These are phyloP conservation scores for Aspergillus taichungensis DNA, from an alignment of 495 filamentous ascomycete species.

Conservation along the genomic window DNA sequence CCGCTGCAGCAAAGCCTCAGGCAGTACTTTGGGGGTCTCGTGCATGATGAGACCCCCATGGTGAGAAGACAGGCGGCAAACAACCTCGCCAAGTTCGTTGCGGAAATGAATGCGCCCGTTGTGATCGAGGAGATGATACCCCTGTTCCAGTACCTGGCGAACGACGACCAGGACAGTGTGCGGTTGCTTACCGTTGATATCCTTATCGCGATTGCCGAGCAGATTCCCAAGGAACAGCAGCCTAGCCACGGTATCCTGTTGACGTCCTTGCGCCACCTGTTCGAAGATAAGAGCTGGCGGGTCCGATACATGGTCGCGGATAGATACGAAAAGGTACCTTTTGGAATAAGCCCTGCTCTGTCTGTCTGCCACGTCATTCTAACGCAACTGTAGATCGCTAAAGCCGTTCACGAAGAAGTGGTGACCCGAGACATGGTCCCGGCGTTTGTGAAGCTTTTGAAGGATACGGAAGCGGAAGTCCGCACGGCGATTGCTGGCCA, in stretches of 20 bases:
- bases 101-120: conserved; percentile 81
- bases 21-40: conserved; percentile 81
- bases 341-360: conserved; percentile 4
- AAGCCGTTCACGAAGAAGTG: conserved; percentile 96
- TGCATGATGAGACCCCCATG: conserved; percentile 98
- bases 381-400: conserved; percentile 62
- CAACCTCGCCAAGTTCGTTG: conserved; percentile 94
- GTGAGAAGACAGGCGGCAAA: conserved; percentile 93
- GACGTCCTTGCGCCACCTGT: conserved; percentile 79
- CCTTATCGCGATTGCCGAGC: conserved; percentile 91
- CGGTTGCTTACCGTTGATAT: conserved; percentile 93
- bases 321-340: conserved; percentile 83
- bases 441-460: conserved; percentile 93
- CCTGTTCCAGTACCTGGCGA: conserved; percentile 90
- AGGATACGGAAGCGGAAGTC: conserved; percentile 95
- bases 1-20: conserved; percentile 81
- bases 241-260: conserved; percentile 88
- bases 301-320: conserved; percentile 99
- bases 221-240: conserved; percentile 96
- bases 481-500: conserved; percentile 95
- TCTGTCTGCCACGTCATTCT: conserved; percentile 3
- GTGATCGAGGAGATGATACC: conserved; percentile 99
- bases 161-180: conserved; percentile 96
- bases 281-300: conserved; percentile 98
- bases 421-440: conserved; percentile 89